Evolutionary conservation across 148 eudicot species (phyloP), one percentile per base, ranked within the genome.

Genomic region (Agrostemma githago): DNA sequence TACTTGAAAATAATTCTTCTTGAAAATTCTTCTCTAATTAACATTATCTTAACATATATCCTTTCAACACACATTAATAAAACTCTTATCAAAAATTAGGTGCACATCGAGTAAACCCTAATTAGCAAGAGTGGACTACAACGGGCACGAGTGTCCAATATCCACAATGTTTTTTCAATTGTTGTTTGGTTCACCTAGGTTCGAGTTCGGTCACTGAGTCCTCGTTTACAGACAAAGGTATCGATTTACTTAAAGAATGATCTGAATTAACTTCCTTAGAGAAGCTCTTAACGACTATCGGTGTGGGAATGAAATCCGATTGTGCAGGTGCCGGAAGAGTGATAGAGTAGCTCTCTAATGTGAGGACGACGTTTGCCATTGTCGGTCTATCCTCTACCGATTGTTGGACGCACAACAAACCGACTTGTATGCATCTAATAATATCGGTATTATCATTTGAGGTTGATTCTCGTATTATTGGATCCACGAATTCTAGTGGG

Each of bases 401-500:
- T 58, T 85, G 86, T 78, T 89, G 86, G 39, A 84, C 86, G 44
- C 89, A 89, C 12, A 83, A 43, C 21, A 89, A 75, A 2, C 84
- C 88, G 0, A 85, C 65, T 9, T 89, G 86, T 39, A 86, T 70
- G 79, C 87, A 86, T 79, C 88, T 82, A 16, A 75, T 40, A 5
- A 82, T 83, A n/a, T 83, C 78, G 20, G 70, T 21, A 1, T 4
- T 38, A 5, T 51, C 8, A 48, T 26, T 62, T 26, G 68, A 39
- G 46, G 70, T 76, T 4, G 85, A 72, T 4, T 79, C 77, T 41
- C 71, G 38, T 67, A 76, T 68, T 21, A 62, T 34, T 68, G 71
- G 72, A 72, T 79, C 85, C 48, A 76, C 68, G 19, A 72, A 72
- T 14, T 82, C 75, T 40, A 79, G 21, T 2, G 78, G 68, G 1